Base-by-base conservation (phyloP, 768 basidiomycete species). In the Plicaturopsis crispa region DNA sequence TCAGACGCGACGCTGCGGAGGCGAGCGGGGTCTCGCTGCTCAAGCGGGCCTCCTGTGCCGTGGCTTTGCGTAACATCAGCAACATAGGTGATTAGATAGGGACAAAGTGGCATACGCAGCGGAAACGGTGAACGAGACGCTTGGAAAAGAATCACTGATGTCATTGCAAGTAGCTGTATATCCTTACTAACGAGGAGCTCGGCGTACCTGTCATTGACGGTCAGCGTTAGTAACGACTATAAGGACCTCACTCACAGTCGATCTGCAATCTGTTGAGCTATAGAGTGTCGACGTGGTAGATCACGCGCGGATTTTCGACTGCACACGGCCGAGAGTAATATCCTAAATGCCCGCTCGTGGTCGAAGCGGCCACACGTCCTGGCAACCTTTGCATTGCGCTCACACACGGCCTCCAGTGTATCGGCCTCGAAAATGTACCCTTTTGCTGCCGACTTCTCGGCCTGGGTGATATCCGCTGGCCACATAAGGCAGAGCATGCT, bases 91-190 rank as follows among this genome's bases (percentile, higher is more conserved):
- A 14, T 28, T 28, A 8, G 26, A 28, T 14, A 14, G 8, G 14
- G 26, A 28, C 26, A 28, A 28, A 28, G 26, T 28, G 26, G 14
- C 26, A 14, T 28, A 28, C 26, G 10, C 26, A 14, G 10, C 14
- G 26, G 8, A 14, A 14, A 28, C 14, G 26, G 8, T 14, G 26
- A 8, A 8, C 26, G 26, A 28, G 10, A 8, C 38, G 53, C 69
- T 50, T 80, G 79, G 3, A 89, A 63, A 2, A 89, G 59, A n/a
- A 87, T 56, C 34, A 75, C 63, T 0, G 84, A 67, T 3, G 87
- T 43, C 75, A 91, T 87, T 0, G 84, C 85, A 12, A 91, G 65
- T 78, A 87, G 80, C 49, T 90, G 86, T 1, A 89, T 55, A 48
- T 91, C 85, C 49, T 75, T 85, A 23, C 61, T 65, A 5, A 44